Base-by-base conservation (phyloP, 257 asterid genomes). In the Gentiana dahurica region DNA sequence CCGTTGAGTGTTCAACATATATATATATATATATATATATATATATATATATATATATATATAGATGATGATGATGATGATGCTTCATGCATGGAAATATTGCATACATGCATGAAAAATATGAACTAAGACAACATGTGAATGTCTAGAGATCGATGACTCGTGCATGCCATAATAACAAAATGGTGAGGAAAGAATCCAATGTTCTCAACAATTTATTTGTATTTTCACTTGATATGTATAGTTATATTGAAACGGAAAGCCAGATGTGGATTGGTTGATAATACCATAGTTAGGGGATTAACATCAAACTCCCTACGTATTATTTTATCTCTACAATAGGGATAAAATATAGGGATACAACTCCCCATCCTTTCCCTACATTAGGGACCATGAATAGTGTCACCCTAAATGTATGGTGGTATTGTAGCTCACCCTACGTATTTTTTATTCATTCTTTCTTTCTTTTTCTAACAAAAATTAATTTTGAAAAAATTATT, bases 1-100 rank as follows among this genome's bases (percentile, higher is more conserved):
- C 86, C 84, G 87, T 80, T 74, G 36, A 54, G 48, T 48, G 35
- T n/a, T 45, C 9, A 47, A 32, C 4, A 10, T 6, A 32, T 5
- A 32, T 37, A 12, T 12, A 8, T 36, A 6, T 54, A 8, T 38
- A 34, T 2, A 36, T 12, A 51, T 41, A 38, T 34, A 51, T 13
- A 39, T 37, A 7, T 24, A 3, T 5, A 49, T 13, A 36, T n/a
- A 39, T 36, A 41, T 36, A 7, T 3, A 41, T 32, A 4, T 43
- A 0, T 24, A 4, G 34, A 7, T 3, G 32, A 3, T 44, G 6
- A 8, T 37, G 2, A 12, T 39, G 1, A 5, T 7, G 46, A 2
- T 41, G 6, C 6, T 41, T 2, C 46, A 7, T 41, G 9, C 1
- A 41, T 41, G 46, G 2, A 41, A 41, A 41, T 24, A 24, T 24